Evolutionary conservation across 2,329 filamentous ascomycete genomes (phyloP).

Genomic region (Tolypocladium album): DNA sequence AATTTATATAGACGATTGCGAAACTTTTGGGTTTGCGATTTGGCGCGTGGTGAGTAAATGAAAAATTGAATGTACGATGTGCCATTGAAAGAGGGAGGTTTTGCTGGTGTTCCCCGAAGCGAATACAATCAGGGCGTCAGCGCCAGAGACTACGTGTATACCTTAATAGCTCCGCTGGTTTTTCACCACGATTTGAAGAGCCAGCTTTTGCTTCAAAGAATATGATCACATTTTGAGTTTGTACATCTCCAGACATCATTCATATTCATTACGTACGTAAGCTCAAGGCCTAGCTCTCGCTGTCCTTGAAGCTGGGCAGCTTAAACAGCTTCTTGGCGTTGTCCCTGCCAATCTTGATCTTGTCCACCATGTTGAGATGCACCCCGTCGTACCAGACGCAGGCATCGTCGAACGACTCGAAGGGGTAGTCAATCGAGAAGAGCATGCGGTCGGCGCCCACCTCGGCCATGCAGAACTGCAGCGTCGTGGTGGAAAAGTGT

Average conservation of each 20-base stretch:
- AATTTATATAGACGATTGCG: neutral
- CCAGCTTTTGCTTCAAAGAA: neutral
- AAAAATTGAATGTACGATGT: neutral
- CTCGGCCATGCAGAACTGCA: slow-evolving; percentile 37
- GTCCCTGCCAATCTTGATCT: slow-evolving; percentile 29
- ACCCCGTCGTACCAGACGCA: slow-evolving; percentile 29
- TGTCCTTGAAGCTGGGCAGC: slow-evolving; percentile 22
- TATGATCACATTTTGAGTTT: too few relatives aligned
- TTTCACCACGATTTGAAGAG: neutral
- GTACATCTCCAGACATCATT: neutral
- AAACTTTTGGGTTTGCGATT: neutral
- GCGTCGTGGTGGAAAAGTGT: slow-evolving; percentile 41
- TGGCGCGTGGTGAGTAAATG: neutral
- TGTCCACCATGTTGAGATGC: slow-evolving; percentile 20
- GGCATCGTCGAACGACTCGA: slow-evolving; percentile 32
- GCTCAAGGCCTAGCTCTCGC: neutral
- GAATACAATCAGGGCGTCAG: neutral
- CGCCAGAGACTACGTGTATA: neutral
- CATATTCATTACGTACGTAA: neutral
- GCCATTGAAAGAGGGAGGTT: neutral
- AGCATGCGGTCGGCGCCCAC: slow-evolving; percentile 38
- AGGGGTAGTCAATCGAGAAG: slow-evolving; percentile 44
- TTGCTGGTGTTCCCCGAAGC: neutral
- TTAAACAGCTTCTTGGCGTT: slow-evolving; percentile 32
- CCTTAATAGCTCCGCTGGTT: neutral